A percentile compares a stretch with the other conserved stretches of the same genome.
These are phyloP conservation scores for Chrysanthemum makinoi DNA, from an alignment of 129 eudicot genomes.

Conservation along the genomic window DNA sequence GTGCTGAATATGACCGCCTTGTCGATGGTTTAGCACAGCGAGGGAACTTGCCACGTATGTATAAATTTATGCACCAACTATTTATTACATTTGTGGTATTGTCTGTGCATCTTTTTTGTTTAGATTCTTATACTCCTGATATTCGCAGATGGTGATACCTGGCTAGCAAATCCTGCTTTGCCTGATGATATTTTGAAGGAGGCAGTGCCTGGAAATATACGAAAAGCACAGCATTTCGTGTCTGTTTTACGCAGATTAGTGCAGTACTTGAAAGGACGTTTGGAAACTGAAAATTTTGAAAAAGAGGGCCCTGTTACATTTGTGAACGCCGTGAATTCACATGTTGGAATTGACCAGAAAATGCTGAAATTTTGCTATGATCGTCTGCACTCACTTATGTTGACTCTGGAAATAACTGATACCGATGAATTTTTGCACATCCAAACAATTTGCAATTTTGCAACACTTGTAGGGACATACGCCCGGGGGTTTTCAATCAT, in stretches of 20 bases:
- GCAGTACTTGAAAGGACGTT: slow-evolving; percentile 75
- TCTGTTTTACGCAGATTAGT: slow-evolving; percentile 91
- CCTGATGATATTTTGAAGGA: slow-evolving; percentile 95
- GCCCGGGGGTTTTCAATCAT: slow-evolving; percentile 93
- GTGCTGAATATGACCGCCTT: slow-evolving; percentile 90
- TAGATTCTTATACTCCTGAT: background rate
- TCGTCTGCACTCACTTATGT: slow-evolving; percentile 85
- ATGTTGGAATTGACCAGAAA: slow-evolving; percentile 95
- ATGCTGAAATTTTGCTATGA: slow-evolving; percentile 89
- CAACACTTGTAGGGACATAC: slow-evolving; percentile 95
- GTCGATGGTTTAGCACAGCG: slow-evolving; percentile 94
- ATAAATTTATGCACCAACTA: background rate
- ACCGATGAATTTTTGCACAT: slow-evolving; percentile 88
- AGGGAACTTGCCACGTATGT: slow-evolving; percentile 79
- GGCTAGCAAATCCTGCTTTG: slow-evolving; percentile 88
- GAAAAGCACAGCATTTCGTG: slow-evolving; percentile 88
- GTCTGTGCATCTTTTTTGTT: background rate
- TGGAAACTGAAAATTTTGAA: slow-evolving; percentile 86
- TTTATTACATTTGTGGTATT: background rate
- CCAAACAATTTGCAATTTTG: slow-evolving; percentile 94
- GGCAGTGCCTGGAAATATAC: slow-evolving; percentile 95
- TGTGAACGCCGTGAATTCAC: slow-evolving; percentile 70
- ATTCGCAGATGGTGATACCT: slow-evolving; percentile 70
- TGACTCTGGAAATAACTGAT: slow-evolving; percentile 89
- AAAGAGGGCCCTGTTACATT: slow-evolving; percentile 94